phyloP scores from a whole-genome alignment of 2,329 filamentous ascomycete species.

The Talaromyces sp. region DNA sequence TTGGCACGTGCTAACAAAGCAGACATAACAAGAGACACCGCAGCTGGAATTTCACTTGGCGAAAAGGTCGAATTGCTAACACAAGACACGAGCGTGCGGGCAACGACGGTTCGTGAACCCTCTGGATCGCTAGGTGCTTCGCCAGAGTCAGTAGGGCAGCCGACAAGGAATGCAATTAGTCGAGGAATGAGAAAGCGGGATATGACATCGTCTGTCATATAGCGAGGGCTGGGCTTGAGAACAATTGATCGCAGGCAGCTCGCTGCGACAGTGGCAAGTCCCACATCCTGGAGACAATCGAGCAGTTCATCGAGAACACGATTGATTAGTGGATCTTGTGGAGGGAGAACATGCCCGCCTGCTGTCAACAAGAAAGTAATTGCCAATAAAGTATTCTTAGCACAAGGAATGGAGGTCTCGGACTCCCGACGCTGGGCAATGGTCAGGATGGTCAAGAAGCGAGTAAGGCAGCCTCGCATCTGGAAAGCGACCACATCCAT shows the following conservation, averaged over 20 bases:
- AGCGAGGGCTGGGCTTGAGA: conserved; percentile 64
- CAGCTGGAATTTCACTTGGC: conserved; percentile 42
- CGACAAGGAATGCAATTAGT: conserved; percentile 72
- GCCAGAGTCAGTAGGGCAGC: conserved; percentile 54
- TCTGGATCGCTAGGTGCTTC: conserved; percentile 71
- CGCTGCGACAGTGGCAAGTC: conserved; percentile 77
- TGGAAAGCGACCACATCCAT: conserved; percentile 64
- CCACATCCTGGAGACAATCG: conserved; percentile 71
- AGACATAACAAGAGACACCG: conserved; percentile 76
- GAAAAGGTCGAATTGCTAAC: conserved; percentile 51
- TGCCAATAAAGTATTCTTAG: conserved; percentile 89
- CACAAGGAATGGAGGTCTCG: conserved; percentile 78
- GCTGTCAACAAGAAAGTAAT: conserved; percentile 87
- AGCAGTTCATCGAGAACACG: conserved; percentile 78
- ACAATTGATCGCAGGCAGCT: conserved; percentile 87
- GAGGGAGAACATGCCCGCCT: conserved; percentile 71
- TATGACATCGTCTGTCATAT: conserved; percentile 69
- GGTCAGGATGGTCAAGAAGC: conserved; percentile 73
- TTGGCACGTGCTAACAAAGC: conserved; percentile 73
- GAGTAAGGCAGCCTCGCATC: conserved; percentile 77
- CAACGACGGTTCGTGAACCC: conserved; percentile 69
- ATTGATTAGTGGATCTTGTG: conserved; percentile 73
- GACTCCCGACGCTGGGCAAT: conserved; percentile 56
- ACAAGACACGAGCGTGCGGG: conserved; percentile 75
- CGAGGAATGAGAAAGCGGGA: conserved; percentile 74